Base-by-base conservation (phyloP, 2,329 filamentous ascomycete genomes). In the Chaetomium globosum region DNA sequence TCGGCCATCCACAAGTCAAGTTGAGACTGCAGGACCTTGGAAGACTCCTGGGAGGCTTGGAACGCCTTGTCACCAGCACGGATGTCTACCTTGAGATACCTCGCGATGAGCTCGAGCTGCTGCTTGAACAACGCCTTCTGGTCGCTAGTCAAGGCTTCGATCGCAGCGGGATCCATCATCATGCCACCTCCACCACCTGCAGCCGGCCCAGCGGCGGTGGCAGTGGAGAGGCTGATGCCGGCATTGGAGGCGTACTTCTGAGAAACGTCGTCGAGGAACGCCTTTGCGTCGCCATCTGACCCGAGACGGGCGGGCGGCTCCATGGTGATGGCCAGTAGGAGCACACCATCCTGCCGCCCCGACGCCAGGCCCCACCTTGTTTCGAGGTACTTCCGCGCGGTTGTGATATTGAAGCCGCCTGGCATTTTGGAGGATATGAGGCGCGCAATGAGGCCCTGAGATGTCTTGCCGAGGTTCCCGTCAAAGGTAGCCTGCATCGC, bases 341-440 rank as follows among this genome's bases (percentile, higher is more conserved):
- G 82, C 57, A 91, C 91, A 72, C 93, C 93, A 76, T 99, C 95
- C 77, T 99, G 95, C 74, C 95, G 86, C 31, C 95, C 95, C 28
- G 89, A 76, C 4, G 84, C 92, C 65, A 99, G 82, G 63, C 95
- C 95, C 93, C 94, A 99, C 78, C 92, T 87, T 19, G 91, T 92
- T 81, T 97, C 94, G 53, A 99, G 82, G 75, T 99, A 96, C 80
- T 99, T 99, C 74, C 95, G 87, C 55, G 96, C 92, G 13, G 92
- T 85, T 74, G 94, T 98, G 77, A 98, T 98, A 78, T 98, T 99
- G 87, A 99, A 99, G 68, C 95, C 95, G 81, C 94, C 95, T 56
- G 95, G 95, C 95, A 99, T 99, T 82, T 99, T 99, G 33, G 95
- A 97, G 1, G 95, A 98, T 52, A 99, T 95, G 76, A 99, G 83